Evolutionary conservation across 208 protist genomes (phyloP), one percentile per base, ranked within the genome.

Genomic region (Trypanosoma theileri): DNA sequence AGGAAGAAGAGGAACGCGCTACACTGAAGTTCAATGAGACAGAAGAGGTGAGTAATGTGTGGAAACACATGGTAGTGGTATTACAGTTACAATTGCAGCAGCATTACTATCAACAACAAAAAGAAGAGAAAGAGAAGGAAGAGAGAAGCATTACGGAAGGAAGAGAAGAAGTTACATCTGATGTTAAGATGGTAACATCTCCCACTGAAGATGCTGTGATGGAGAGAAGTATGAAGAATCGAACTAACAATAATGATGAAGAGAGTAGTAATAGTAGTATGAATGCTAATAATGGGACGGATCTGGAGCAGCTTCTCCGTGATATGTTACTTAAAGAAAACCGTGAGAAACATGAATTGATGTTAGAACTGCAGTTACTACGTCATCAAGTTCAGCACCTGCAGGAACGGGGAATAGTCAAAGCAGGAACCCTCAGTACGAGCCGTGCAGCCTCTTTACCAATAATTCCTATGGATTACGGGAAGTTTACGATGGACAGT

Each of bases 251-350:
- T 11, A n/a, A 48, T 21, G 4, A 60, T 60, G 56, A 60, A n/a
- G 1, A 60, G 0, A 48, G 40, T 48, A 48, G 4, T 26, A 17
- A 1, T 52, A 31, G 40, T 11, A 40, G 16, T 9, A 13, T 19
- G 1, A n/a, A 53, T 41, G 46, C 0, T 12, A 45, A 19, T 35
- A n/a, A 51, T 17, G 19, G 35, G 0, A 40, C 9, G 9, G 3
- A 21, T 22, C 10, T 55, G 26, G 46, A 55, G 26, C 26, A 65
- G 31, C 28, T 65, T n/a, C 59, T 65, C 14, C 24, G 44, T 4
- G 59, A 65, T 12, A 65, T 65, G 59, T 55, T 55, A 19, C 59
- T 65, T 14, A 54, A 44, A 13, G 46, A 65, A 44, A 55, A 65
- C 11, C 45, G 46, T 19, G 59, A 65, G 28, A 65, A 65, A 22